Conservation (phyloP, 768 basidiomycete species). For the Pulveroboletus sp. region DNA sequence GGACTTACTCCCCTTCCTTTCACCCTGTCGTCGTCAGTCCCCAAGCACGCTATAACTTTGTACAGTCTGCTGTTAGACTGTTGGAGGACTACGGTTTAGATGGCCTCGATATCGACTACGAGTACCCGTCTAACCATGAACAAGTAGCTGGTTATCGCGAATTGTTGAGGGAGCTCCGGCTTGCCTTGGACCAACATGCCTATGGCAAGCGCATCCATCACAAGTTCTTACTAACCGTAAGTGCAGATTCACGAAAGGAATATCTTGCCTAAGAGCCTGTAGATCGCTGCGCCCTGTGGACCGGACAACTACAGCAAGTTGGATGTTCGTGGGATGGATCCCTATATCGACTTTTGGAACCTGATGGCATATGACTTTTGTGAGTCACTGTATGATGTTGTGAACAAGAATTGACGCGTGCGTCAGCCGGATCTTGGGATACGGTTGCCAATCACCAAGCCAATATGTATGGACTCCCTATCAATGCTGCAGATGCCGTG, state of each 20-base stretch:
- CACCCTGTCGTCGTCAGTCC: slow-evolving; percentile 73
- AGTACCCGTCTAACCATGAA: slow-evolving; percentile 75
- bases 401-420: slow-evolving; percentile 8
- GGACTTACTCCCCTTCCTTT: slow-evolving; percentile 88
- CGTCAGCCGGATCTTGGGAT: slow-evolving; percentile 74
- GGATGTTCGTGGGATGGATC: slow-evolving; percentile 78
- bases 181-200: slow-evolving; percentile 73
- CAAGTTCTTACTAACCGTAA: slow-evolving; percentile 70
- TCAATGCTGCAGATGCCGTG: slow-evolving; percentile 61
- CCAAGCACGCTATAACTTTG: slow-evolving; percentile 65
- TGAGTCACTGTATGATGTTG: slow-evolving; percentile 29
- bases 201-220: slow-evolving; percentile 54
- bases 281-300: slow-evolving; percentile 95
- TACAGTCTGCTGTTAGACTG: slow-evolving; percentile 69
- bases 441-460: slow-evolving; percentile 76
- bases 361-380: slow-evolving; percentile 92
- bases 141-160: slow-evolving; percentile 83
- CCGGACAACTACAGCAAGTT: slow-evolving; percentile 80
- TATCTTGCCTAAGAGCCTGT: slow-evolving; percentile 1
- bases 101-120: slow-evolving; percentile 89
- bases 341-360: slow-evolving; percentile 92
- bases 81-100: slow-evolving; percentile 92
- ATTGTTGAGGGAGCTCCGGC: slow-evolving; percentile 71
- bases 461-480: slow-evolving; percentile 64
- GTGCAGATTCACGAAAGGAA: slow-evolving; percentile 20